Evolutionary conservation across 352 stramenopile genomes (phyloP).

Genomic region (Pythium phragmiticola): DNA sequence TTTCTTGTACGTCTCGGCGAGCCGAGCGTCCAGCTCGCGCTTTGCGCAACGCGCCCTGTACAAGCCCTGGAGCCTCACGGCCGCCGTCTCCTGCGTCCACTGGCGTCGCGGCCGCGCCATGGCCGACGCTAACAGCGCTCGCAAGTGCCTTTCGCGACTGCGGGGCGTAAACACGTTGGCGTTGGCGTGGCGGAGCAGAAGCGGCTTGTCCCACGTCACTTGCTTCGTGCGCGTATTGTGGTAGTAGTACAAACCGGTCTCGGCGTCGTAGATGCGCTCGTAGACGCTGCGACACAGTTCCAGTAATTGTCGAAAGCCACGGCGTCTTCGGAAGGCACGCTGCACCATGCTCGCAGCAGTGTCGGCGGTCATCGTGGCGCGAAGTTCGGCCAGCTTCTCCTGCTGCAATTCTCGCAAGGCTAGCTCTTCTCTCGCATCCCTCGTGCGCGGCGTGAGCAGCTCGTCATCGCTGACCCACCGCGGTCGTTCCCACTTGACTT

Average conservation of each 20-base stretch:
- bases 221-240: constrained; percentile 77
- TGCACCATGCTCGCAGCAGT: constrained; percentile 57
- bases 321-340: constrained; percentile 44
- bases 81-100: constrained; percentile 54
- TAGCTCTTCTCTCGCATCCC: constrained; percentile 17
- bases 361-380: constrained; percentile 28
- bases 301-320: constrained; percentile 46
- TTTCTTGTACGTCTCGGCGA: constrained; percentile 56
- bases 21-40: constrained; percentile 32
- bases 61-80: constrained; percentile 49
- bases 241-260: constrained; percentile 60
- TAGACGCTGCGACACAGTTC: constrained; percentile 53
- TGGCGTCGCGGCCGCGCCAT: constrained; percentile 10
- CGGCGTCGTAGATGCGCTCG: constrained; percentile 67
- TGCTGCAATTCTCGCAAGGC: constrained; percentile 7
- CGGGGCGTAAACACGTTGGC: constrained; percentile 55
- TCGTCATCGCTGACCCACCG: constrained; percentile 65
- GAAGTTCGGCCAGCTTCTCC: constrained; percentile 3
- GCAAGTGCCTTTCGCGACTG: constrained; percentile 40
- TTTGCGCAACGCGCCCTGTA: constrained; percentile 54
- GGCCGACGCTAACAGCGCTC: constrained; percentile 23
- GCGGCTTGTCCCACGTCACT: constrained; percentile 66
- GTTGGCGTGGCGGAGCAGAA: constrained; percentile 38
- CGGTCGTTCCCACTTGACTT: constrained; percentile 69
- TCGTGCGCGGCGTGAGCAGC: constrained; percentile 53